phyloP scores from a whole-genome alignment of 805 yeast species.

The Yarrowia deformans region DNA sequence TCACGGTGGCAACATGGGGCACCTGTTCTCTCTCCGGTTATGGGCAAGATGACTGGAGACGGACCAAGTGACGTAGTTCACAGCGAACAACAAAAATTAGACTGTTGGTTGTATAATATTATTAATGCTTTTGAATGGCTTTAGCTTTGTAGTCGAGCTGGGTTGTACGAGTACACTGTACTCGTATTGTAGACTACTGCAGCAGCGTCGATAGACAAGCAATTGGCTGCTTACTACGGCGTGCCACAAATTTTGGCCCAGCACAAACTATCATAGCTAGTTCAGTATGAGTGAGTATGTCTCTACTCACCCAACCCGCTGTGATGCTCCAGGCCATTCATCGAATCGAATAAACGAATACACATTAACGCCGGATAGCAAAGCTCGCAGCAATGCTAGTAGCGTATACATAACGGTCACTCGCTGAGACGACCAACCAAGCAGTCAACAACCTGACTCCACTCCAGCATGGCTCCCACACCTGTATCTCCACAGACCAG shows the following conservation, averaged over 20 bases:
- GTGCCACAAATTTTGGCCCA: too few relatives aligned
- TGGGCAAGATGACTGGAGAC: slow-evolving; percentile 19
- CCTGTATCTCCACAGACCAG: slow-evolving; percentile 96
- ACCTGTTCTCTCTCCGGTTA: neutral
- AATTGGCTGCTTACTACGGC: too few relatives aligned
- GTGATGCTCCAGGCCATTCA: too few relatives aligned
- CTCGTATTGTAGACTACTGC: too few relatives aligned
- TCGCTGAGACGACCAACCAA: slow-evolving; percentile 57
- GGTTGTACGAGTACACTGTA: too few relatives aligned
- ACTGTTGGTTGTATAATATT: slow-evolving; percentile 14
- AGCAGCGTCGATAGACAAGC: too few relatives aligned
- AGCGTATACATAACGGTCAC: slow-evolving; percentile 5
- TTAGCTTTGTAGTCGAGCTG: too few relatives aligned
- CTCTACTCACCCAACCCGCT: too few relatives aligned
- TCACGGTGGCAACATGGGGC: slow-evolving; percentile 25
- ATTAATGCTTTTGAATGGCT: neutral
- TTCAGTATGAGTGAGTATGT: too few relatives aligned
- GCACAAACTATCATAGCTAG: too few relatives aligned
- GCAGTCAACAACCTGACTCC: slow-evolving; percentile 91
- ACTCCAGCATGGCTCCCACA: slow-evolving; percentile 99
- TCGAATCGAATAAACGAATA: too few relatives aligned
- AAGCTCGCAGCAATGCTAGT: neutral
- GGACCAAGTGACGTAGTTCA: neutral
- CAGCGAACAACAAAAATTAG: slow-evolving; percentile 12
- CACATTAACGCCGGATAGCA: neutral